Base-by-base conservation (phyloP, 441 rosid genomes). In the Arabidopsis hybrid region DNA sequence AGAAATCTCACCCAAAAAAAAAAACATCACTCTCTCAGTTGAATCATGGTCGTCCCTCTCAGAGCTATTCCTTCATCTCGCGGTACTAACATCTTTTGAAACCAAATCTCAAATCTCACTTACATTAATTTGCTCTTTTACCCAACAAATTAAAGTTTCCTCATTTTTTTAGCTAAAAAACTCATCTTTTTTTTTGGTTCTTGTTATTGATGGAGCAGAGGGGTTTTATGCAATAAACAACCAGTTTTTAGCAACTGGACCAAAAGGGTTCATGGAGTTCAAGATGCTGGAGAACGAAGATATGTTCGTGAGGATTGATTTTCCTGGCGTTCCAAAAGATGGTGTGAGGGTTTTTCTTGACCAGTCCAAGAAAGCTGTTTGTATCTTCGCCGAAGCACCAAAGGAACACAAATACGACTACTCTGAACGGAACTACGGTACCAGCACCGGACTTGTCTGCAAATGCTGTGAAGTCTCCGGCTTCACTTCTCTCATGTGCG, bases 381-480 rank as follows among this genome's bases (percentile, higher is more conserved):
- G 7, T 2, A 12, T 60, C 65, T 18, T 0, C 3, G 65, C 35
- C 1, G 34, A 6, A 1, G 50, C 65, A 11, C 65, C 65, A 3
- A 40, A 40, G 10, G 34, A 17, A 2, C 49, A 39, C 31, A 21
- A 7, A 18, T 7, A 40, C 49, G 65, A 60, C 49, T 11, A 0
- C 5, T 60, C 65, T 10, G 2, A 26, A 4, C 50, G 65, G 6
- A 56, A 0, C 21, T 56, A 56, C 21, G 38, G 60, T 8, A 64
- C 7, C 2, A 57, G 16, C 17, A 21, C 57, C 3, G 57, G 67
- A 3, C 63, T 69, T n/a, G 13, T 36, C 42, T 69, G 75, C 35
- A 43, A 43, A 40, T 74, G 74, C 47, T 70, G 71, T 13, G 69
- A 73, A 8, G 47, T 73, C 71, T 61, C 65, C 8, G 8, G 26